Evolutionary conservation across 176 grass and related monocot species (phyloP), one percentile per base, ranked within the genome.

Genomic region (Saccharum officinarum): DNA sequence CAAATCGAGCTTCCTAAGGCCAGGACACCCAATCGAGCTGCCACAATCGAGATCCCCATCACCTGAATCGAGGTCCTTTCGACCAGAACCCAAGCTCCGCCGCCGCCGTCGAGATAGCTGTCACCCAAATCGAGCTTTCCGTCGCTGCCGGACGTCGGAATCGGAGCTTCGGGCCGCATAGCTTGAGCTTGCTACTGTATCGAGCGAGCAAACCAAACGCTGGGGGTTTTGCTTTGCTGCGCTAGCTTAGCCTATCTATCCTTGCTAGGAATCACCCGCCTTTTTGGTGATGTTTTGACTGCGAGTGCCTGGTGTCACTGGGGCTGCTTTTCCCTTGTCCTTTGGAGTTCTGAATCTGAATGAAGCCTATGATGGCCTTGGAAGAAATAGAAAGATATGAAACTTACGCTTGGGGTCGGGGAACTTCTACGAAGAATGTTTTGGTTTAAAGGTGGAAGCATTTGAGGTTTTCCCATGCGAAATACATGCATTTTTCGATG

Each of bases 201-300:
- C 22, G 9, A 61, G 57, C 57, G 11, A 61, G 57, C 57, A 61
- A 61, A 61, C 57, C 57, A 61, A 61, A 25, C 57, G 22, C n/a
- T 61, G 57, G 22, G 55, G 22, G 22, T 61, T 9, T 61, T 61
- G 57, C 57, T 61, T 61, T 61, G 57, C 57, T 25, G 8, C 9
- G 57, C 22, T 61, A 61, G 57, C 57, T 61, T 61, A 61, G 61
- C 23, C 11, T 30, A 28, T 12, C 10, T 64, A 30, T 49, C 6
- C 23, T 8, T 47, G 65, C 17, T 7, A 45, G 7, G 41, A 80
- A 80, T 14, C 77, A 3, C 41, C 45, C 28, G 5, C 17, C 15
- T 50, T 49, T 20, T n/a, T 14, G 62, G 42, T 80, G 41, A 45
- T 75, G 9, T 47, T 80, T 80, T 67, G 61, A 67, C 61, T 47